Evolutionary conservation across 2,329 filamentous ascomycete species (phyloP).

Genomic region (Aspergillus pseudoterreus): DNA sequence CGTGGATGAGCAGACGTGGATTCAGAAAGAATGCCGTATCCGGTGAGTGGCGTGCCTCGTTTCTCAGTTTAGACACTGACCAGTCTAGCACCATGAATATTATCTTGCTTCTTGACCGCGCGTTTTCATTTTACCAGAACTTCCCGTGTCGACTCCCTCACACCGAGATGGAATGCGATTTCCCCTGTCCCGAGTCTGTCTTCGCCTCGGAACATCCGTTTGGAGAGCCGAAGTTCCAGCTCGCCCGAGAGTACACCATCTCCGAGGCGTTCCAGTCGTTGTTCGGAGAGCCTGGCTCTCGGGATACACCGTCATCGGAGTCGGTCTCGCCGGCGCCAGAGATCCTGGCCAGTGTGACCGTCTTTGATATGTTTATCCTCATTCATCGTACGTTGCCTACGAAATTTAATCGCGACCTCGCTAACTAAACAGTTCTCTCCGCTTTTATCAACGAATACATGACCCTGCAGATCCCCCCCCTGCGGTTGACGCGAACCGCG

Average conservation of each 20-base stretch:
- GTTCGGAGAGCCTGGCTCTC: constrained; percentile 27
- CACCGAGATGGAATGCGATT: constrained; percentile 41
- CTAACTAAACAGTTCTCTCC: constrained; percentile 30
- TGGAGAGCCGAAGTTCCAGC: constrained; percentile 36
- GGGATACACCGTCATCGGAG: constrained; percentile 6
- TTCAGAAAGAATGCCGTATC: constrained; percentile 43
- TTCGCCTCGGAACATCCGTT: constrained; percentile 43
- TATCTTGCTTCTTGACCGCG: constrained; percentile 42
- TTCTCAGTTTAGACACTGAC: neutral
- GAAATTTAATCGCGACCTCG: neutral
- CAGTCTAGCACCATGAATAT: constrained; percentile 33
- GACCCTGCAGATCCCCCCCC: constrained; percentile 30
- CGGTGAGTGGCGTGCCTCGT: constrained; percentile 22
- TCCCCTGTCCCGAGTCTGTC: constrained; percentile 40
- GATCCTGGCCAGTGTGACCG: constrained; percentile 25
- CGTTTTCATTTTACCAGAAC: constrained; percentile 45
- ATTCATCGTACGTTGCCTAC: constrained; percentile 34
- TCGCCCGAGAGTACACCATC: constrained; percentile 34
- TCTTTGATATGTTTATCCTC: constrained; percentile 41
- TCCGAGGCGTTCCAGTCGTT: constrained; percentile 38
- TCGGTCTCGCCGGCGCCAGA: constrained; percentile 3
- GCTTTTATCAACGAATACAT: constrained; percentile 41
- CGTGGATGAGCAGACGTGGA: constrained; percentile 39
- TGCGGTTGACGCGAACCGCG: constrained; percentile 12
- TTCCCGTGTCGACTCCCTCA: constrained; percentile 41